A percentile compares a stretch with the other conserved stretches of the same genome.
These are phyloP conservation scores for Besnoitia besnoiti DNA, from an alignment of 169 alveolate species.

Conservation along the genomic window DNA sequence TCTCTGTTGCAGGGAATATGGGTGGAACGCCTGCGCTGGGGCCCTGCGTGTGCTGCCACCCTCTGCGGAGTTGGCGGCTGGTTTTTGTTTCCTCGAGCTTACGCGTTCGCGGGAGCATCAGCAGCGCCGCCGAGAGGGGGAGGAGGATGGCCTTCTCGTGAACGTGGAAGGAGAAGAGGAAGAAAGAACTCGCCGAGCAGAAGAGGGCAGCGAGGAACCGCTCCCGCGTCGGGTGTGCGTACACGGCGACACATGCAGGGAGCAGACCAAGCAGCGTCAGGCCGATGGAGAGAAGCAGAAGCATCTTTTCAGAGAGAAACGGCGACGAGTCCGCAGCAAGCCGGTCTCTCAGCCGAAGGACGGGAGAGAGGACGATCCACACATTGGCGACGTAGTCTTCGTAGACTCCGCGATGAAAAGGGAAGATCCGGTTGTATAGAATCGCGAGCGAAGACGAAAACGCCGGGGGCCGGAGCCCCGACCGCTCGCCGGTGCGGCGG, in stretches of 20 bases:
- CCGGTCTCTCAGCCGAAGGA: neutral
- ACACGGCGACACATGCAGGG: conserved; percentile 65
- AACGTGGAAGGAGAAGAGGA: conserved; percentile 79
- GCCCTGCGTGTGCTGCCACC: too few species aligned
- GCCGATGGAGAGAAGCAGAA: neutral
- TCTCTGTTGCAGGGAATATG: too few species aligned
- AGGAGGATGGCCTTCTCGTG: conserved; percentile 90
- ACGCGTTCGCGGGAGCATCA: conserved; percentile 35
- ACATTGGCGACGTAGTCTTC: conserved; percentile 88
- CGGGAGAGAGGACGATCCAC: conserved; percentile 75
- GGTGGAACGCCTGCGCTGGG: too few species aligned
- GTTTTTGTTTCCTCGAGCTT: neutral
- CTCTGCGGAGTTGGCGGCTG: too few species aligned
- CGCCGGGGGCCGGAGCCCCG: neutral
- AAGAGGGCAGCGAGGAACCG: conserved; percentile 73
- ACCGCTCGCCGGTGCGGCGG: neutral
- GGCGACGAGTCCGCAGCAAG: neutral
- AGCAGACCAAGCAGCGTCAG: conserved; percentile 60
- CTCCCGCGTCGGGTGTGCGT: conserved; percentile 52
- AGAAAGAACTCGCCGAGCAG: conserved; percentile 56
- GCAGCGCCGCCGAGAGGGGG: conserved; percentile 80
- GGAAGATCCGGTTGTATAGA: conserved; percentile 81
- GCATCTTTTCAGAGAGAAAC: neutral
- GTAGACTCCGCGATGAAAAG: conserved; percentile 88
- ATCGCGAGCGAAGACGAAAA: neutral